These are phyloP conservation scores for Dioscorea dumetorum DNA, from an alignment of 106 monocot genomes.

Conservation along the genomic window DNA sequence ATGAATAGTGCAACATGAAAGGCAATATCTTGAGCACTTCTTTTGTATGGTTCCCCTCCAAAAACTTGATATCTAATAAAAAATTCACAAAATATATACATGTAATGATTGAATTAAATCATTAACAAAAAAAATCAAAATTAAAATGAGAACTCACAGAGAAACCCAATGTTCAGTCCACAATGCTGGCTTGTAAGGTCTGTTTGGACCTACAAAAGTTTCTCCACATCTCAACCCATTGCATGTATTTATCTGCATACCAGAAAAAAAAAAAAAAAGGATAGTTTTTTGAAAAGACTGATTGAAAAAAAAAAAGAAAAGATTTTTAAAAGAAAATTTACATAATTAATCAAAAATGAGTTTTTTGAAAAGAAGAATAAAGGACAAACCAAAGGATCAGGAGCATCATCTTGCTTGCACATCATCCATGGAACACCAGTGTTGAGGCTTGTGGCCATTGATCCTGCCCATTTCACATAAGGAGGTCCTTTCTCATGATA, in stretches of 20 bases:
- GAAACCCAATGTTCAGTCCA: conserved; percentile 97
- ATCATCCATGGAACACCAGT: conserved; percentile 97
- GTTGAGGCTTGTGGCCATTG: conserved; percentile 64
- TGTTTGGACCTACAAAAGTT: conserved; percentile 83
- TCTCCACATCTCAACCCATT: conserved; percentile 81
- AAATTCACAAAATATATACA: too few species aligned
- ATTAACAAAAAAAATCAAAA: too few species aligned
- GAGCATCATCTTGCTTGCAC: conserved; percentile 97
- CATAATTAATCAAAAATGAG: too few species aligned
- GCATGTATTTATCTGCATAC: conserved; percentile 72
- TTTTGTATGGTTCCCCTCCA: conserved; percentile 51
- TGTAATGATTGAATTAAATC: too few species aligned
- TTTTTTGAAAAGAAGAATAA: too few species aligned
- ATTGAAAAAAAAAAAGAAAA: too few species aligned
- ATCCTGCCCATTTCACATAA: conserved; percentile 81
- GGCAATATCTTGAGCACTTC: conserved; percentile 77
- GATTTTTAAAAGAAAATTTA: too few species aligned
- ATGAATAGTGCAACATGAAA: conserved; percentile 68
- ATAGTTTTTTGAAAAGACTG: too few species aligned
- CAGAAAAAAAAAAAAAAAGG: background rate
- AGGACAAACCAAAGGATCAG: conserved; percentile 59
- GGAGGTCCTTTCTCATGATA: conserved; percentile 52
- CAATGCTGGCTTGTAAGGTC: conserved; percentile 70
- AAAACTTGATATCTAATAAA: conserved; percentile 45
- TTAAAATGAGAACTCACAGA: conserved; percentile 27